Evolutionary conservation across 2,329 filamentous ascomycete genomes (phyloP).

Genomic region (Phoma sp.): DNA sequence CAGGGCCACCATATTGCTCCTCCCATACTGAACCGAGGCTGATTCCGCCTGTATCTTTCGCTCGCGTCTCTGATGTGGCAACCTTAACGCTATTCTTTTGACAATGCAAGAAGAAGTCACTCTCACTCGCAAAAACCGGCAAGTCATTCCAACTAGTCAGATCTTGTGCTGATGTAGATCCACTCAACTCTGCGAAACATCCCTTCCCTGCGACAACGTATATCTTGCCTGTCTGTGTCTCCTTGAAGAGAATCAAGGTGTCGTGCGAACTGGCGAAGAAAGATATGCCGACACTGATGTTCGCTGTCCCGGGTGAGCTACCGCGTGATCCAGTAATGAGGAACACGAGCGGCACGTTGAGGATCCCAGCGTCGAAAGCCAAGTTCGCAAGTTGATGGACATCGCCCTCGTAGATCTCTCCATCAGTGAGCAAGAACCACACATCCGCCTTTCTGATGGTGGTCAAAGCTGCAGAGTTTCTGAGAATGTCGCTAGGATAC

Average conservation of each 20-base stretch:
- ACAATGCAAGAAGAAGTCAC: constrained; percentile 26
- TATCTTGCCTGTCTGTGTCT: constrained; percentile 27
- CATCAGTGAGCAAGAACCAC: constrained; percentile 46
- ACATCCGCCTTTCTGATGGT: constrained; percentile 34
- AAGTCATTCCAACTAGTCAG: constrained; percentile 32
- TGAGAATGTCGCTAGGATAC: constrained; percentile 30
- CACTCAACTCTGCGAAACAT: constrained; percentile 33
- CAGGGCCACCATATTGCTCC: constrained; percentile 15
- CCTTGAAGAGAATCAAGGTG: constrained; percentile 44
- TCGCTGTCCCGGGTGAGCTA: constrained; percentile 26
- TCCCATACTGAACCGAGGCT: constrained; percentile 36
- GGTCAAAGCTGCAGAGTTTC: constrained; percentile 19
- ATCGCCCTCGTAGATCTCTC: constrained; percentile 30
- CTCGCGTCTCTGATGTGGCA: constrained; percentile 23
- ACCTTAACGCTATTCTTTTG: constrained; percentile 25
- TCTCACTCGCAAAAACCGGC: constrained; percentile 26
- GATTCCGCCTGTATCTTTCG: constrained; percentile 16
- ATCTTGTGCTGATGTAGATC: constrained; percentile 23
- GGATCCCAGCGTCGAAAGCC: constrained; percentile 25
- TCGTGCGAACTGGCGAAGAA: constrained; percentile 43
- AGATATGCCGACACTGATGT: constrained; percentile 45
- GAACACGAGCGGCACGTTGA: constrained; percentile 35
- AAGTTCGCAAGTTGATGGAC: constrained; percentile 32
- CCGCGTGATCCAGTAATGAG: constrained; percentile 30
- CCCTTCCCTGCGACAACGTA: constrained; percentile 44